Percentiles rank a stretch among this genome's conserved stretches.
Conservation (phyloP, 768 basidiomycete genomes). For the Boletus pseudo-olivaceus region DNA sequence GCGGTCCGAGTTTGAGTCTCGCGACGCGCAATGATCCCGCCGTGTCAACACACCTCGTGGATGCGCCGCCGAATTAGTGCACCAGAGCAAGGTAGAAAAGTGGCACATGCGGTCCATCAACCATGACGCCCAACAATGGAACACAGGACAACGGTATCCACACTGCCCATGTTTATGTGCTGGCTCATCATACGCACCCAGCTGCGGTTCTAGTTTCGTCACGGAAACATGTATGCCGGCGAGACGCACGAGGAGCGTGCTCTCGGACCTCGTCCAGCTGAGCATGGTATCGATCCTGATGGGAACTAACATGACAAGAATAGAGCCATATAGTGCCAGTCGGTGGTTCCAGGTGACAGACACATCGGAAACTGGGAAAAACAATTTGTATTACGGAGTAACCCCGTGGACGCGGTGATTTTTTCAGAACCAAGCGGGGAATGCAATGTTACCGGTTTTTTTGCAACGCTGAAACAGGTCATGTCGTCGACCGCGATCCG, state of each 20-base stretch:
- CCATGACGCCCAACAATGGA: too few species aligned
- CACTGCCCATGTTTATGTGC: not conserved
- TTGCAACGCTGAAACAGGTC: not conserved
- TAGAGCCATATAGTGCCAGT: not conserved
- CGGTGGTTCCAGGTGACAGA: not conserved
- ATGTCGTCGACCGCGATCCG: not conserved
- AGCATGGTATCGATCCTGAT: not conserved
- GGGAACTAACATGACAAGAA: not conserved
- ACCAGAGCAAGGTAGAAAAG: not conserved
- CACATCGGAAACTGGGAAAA: not conserved
- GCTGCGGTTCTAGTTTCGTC: not conserved
- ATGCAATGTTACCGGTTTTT: not conserved
- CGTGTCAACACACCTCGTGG: constrained; percentile 3
- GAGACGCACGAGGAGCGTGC: not conserved
- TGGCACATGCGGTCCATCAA: not conserved
- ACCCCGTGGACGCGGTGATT: not conserved
- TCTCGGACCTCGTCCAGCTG: not conserved
- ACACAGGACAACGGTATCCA: not conserved
- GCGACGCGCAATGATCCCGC: too few species aligned
- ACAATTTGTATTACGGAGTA: not conserved
- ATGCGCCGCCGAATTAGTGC: not conserved
- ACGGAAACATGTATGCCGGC: not conserved
- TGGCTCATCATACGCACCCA: not conserved
- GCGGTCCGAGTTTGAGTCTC: not conserved
- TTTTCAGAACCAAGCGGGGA: not conserved